A percentile compares a stretch with the other conserved stretches of the same genome.
Conservation (phyloP, 306 rosid genomes). For the Hippophae rhamnoides region DNA sequence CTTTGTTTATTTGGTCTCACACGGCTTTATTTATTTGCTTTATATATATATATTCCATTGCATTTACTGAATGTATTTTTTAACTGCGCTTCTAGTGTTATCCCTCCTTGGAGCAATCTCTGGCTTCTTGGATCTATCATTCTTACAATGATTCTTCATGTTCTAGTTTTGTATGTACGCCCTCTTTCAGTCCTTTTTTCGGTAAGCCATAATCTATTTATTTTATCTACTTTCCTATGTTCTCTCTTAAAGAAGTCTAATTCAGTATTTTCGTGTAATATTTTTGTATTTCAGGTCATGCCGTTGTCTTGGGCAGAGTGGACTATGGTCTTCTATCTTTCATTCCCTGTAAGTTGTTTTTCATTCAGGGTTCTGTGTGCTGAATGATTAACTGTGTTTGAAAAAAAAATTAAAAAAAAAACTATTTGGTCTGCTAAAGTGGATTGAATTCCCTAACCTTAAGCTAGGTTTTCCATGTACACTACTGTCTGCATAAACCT, state of each 20-base stretch:
- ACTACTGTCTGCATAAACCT: too few species aligned
- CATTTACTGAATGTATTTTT: slow-evolving; percentile 7
- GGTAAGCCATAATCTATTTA: slow-evolving; percentile 49
- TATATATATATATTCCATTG: background rate
- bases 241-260: too few species aligned
- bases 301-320: slow-evolving; percentile 89
- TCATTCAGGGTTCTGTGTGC: background rate
- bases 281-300: slow-evolving; percentile 50
- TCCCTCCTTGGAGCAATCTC: slow-evolving; percentile 95
- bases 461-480: too few species aligned
- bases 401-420: too few species aligned
- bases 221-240: background rate
- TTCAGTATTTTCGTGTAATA: background rate
- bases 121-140: slow-evolving; percentile 95
- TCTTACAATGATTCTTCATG: slow-evolving; percentile 78
- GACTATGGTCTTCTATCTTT: slow-evolving; percentile 76
- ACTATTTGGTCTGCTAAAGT: too few species aligned
- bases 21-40: background rate
- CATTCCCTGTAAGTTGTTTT: slow-evolving; percentile 62
- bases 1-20: too few species aligned
- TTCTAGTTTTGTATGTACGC: slow-evolving; percentile 68
- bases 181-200: slow-evolving; percentile 95
- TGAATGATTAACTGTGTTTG: background rate
- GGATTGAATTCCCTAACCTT: too few species aligned
- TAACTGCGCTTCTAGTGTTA: slow-evolving; percentile 43